Percentiles rank a stretch among this genome's conserved stretches.
Evolutionary conservation across 2,329 filamentous ascomycete genomes (phyloP).

Genomic region (Hypocrella siamensis): DNA sequence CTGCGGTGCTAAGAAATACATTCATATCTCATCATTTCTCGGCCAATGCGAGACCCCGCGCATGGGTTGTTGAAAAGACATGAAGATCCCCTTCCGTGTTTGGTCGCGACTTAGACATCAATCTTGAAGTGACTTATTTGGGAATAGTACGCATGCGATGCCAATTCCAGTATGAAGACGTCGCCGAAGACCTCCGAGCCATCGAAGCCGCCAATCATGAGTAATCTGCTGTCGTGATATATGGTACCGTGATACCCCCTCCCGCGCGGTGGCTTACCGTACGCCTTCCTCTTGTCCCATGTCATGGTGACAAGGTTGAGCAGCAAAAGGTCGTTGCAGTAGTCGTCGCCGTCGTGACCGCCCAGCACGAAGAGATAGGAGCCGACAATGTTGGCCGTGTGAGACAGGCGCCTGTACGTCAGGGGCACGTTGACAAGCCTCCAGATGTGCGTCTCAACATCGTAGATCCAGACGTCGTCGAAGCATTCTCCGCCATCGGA

Average conservation of each 20-base stretch:
- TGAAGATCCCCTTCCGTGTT: neutral
- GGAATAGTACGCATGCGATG: conserved; percentile 56
- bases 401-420: conserved; percentile 48
- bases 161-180: conserved; percentile 51
- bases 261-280: conserved; percentile 45
- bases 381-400: conserved; percentile 54
- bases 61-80: neutral
- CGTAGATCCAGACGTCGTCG: conserved; percentile 59
- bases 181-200: conserved; percentile 53
- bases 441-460: conserved; percentile 47
- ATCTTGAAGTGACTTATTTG: conserved; percentile 61
- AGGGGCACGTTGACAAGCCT: conserved; percentile 41
- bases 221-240: conserved; percentile 47
- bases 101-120: conserved; percentile 32
- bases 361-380: conserved; percentile 56
- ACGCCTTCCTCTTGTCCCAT: conserved; percentile 53
- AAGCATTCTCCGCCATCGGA: conserved; percentile 59
- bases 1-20: too few relatives aligned
- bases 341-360: conserved; percentile 54
- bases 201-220: conserved; percentile 53
- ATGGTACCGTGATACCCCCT: conserved; percentile 53
- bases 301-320: conserved; percentile 59
- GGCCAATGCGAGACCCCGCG: too few relatives aligned
- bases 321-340: conserved; percentile 52
- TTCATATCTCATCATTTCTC: too few relatives aligned